Evolutionary conservation across 1,139 yeast genomes (phyloP), one percentile per base, ranked within the genome.

Genomic region (Yamadazyma spencermartinsiae): DNA sequence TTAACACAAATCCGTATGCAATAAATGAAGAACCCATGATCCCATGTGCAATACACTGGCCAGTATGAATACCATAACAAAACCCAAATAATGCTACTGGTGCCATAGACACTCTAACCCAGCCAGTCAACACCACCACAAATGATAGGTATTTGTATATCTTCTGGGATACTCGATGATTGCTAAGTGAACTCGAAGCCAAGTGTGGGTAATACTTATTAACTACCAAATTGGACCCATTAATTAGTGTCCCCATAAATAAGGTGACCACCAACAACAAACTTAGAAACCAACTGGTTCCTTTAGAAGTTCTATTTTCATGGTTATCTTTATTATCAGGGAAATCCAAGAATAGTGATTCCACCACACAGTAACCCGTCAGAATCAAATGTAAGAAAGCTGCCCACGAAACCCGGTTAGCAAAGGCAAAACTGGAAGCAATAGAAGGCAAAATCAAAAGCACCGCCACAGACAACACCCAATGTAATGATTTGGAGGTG

Each of bases 41-140:
- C 5, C 96, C 97, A 59, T 90, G 98, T 0, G 98, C 98, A 34
- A 89, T 76, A 59, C 98, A 90, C 63, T 90, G 98, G 14, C 98
- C 98, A 1, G 52, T 90, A 69, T 66, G 88, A 78, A 42, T 67
- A 58, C 54, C 81, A 79, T 62, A 88, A 79, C 75, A 72, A 45
- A 89, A 90, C 1, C 96, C 96, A 48, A 88, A 79, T 46, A 89
- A 60, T 1, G 96, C 85, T 36, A 87, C 81, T 4, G 92, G 89
- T 0, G 95, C 94, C 64, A 90, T 65, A 38, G 89, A 82, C 25
- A 79, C 76, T 48, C 88, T 82, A 7, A 89, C 83, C 77, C 65
- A 79, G 1, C 88, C 90, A 3, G 79, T 69, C 7, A 80, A 44
- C 0, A 72, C 75, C 4, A 65, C 54, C 17, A 75, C 29, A 10